These are phyloP conservation scores for Moesziomyces globuligerus DNA, from an alignment of 1,284 basidiomycete species.

Conservation along the genomic window DNA sequence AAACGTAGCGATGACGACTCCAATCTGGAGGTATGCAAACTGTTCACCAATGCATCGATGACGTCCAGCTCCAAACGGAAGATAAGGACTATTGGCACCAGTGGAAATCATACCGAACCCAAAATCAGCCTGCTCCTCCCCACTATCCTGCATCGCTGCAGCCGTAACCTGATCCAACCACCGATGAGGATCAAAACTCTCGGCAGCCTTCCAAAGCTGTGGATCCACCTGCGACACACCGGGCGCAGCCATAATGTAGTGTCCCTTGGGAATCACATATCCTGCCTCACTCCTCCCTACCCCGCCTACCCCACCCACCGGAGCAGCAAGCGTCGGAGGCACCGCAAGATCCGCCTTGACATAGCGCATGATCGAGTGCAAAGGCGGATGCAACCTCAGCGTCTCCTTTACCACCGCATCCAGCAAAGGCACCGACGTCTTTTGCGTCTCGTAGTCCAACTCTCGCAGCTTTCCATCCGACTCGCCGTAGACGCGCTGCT, in stretches of 20 bases:
- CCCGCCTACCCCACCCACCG: conserved; percentile 57
- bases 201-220: conserved; percentile 75
- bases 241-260: conserved; percentile 90
- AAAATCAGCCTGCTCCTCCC: conserved; percentile 85
- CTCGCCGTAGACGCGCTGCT: conserved; percentile 82
- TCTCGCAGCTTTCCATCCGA: conserved; percentile 75
- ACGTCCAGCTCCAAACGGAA: conserved; percentile 91
- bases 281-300: too few relatives aligned
- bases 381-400: conserved; percentile 72
- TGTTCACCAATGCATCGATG: conserved; percentile 96
- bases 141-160: conserved; percentile 67
- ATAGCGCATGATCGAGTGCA: conserved; percentile 76
- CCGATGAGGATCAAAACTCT: conserved; percentile 79
- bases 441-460: conserved; percentile 86
- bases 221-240: conserved; percentile 90
- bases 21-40: conserved; percentile 95
- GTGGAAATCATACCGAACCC: conserved; percentile 79
- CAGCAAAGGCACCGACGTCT: conserved; percentile 80
- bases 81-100: conserved; percentile 74
- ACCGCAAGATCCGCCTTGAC: conserved; percentile 86
- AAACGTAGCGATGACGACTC: conserved; percentile 82
- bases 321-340: conserved; percentile 76
- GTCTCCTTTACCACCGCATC: conserved; percentile 93
- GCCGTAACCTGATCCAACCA: conserved; percentile 82
- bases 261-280: conserved; percentile 89